Evolutionary conservation across 371 early-diverging fungal species (phyloP).

Genomic region (Mortierella sp.): DNA sequence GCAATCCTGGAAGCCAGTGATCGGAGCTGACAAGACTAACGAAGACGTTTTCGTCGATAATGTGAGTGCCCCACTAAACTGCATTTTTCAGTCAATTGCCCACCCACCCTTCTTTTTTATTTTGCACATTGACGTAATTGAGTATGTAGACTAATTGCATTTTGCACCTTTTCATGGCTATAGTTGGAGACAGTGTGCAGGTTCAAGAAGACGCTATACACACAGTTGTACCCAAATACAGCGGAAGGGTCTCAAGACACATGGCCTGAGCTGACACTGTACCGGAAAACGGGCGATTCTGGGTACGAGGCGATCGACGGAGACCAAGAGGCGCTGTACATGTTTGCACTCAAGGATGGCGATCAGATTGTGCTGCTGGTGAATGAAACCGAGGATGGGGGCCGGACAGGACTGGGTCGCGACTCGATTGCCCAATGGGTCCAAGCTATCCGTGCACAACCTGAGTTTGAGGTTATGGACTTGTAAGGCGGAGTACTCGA

Average conservation of each 20-base stretch:
- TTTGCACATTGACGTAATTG: background rate
- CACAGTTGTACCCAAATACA: conserved; percentile 29
- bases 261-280: conserved; percentile 45
- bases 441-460: conserved; percentile 44
- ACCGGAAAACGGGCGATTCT: conserved; percentile 17
- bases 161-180: background rate
- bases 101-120: background rate
- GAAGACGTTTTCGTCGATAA: conserved; percentile 44
- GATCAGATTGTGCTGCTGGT: conserved; percentile 45
- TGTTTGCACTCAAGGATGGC: conserved; percentile 56
- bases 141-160: background rate
- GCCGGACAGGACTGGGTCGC: conserved; percentile 7
- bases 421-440: conserved; percentile 53
- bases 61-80: conserved; percentile 18
- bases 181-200: conserved; percentile 53
- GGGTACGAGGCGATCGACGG: conserved; percentile 40
- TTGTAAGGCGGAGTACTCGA: background rate
- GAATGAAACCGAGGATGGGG: conserved; percentile 24
- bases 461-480: conserved; percentile 42
- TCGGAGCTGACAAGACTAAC: conserved; percentile 9
- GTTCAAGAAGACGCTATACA: conserved; percentile 46
- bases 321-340: conserved; percentile 54
- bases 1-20: conserved; percentile 35
- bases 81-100: too few relatives aligned
- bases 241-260: conserved; percentile 21